A percentile compares a stretch with the other conserved stretches of the same genome.
phyloP scores from a whole-genome alignment of 139 green algal genomes.

The Limnomonas spitsbergensis region DNA sequence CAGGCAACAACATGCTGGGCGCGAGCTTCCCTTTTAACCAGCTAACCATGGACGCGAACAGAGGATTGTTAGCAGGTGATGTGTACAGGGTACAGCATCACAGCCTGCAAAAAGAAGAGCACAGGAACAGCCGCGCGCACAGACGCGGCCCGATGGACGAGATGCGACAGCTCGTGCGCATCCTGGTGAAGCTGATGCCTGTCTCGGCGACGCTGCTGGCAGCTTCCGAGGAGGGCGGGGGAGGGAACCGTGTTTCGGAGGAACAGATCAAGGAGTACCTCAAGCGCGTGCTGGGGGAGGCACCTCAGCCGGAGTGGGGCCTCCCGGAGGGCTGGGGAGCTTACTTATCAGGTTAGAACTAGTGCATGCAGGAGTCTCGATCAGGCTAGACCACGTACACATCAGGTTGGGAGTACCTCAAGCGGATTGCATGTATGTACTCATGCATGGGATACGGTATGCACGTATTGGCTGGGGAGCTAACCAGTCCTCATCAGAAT shows the following conservation, averaged over 20 bases:
- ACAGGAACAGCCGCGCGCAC: slow-evolving; percentile 32
- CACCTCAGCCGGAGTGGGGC: slow-evolving; percentile 71
- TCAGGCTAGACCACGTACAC: no score
- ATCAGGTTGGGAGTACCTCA: no score
- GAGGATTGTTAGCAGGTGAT: no score
- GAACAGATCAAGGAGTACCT: slow-evolving; percentile 83
- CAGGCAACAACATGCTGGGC: no score
- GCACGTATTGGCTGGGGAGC: no score
- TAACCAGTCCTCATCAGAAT: no score
- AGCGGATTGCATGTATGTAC: no score
- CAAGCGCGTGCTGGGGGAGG: slow-evolving; percentile 57
- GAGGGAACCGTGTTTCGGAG: slow-evolving; percentile 74
- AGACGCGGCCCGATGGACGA: slow-evolving; percentile 85
- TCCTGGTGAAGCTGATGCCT: slow-evolving; percentile 75
- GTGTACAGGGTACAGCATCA: no score
- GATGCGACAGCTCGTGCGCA: slow-evolving; percentile 83
- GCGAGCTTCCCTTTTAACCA: no score
- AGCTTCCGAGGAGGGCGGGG: slow-evolving; percentile 53
- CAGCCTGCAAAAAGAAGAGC: slow-evolving; percentile 31
- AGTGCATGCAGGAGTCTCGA: neutral
- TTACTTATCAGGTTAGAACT: slow-evolving; percentile 60
- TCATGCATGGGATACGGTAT: no score
- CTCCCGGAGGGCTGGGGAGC: slow-evolving; percentile 67
- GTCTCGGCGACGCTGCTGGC: slow-evolving; percentile 42
- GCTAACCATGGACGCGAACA: no score